A percentile compares a stretch with the other conserved stretches of the same genome.
phyloP scores from a whole-genome alignment of 305 asterid species.

The Fraxinus dipetala region DNA sequence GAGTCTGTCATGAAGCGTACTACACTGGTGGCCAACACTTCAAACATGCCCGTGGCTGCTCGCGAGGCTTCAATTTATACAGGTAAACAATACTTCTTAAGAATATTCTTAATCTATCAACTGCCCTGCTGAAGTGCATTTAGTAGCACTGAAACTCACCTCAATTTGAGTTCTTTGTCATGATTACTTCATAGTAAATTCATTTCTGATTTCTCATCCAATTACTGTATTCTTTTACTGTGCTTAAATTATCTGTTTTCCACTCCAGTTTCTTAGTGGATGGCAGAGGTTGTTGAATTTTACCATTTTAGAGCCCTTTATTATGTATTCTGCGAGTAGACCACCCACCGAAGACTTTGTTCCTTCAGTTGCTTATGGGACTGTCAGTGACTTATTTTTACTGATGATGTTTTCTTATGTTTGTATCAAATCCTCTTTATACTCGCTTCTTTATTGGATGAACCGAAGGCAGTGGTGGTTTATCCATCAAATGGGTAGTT shows the following conservation, averaged over 20 bases:
- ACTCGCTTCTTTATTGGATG: conserved; percentile 2
- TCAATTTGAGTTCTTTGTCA: neutral
- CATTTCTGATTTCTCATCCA: neutral
- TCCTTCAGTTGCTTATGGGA: conserved; percentile 3
- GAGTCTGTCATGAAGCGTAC: conserved; percentile 99
- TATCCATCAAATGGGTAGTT: neutral
- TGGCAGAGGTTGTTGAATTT: neutral
- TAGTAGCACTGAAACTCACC: neutral
- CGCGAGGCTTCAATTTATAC: conserved; percentile 99
- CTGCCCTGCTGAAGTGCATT: neutral
- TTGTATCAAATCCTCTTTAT: neutral
- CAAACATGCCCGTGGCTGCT: conserved; percentile 99
- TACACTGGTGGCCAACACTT: conserved; percentile 97
- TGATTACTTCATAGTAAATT: neutral
- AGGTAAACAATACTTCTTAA: conserved; percentile 41
- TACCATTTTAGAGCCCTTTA: neutral
- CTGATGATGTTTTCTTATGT: neutral
- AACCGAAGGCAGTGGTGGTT: neutral
- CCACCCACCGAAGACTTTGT: neutral
- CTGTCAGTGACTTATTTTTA: neutral
- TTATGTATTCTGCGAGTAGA: neutral
- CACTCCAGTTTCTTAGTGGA: neutral
- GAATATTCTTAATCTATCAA: conserved; percentile 4
- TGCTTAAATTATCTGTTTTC: neutral
- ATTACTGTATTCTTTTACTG: neutral